Percentiles rank a stretch among this genome's conserved stretches.
Conservation (phyloP, 495 filamentous ascomycete genomes). For the Annulohypoxylon stygium region DNA sequence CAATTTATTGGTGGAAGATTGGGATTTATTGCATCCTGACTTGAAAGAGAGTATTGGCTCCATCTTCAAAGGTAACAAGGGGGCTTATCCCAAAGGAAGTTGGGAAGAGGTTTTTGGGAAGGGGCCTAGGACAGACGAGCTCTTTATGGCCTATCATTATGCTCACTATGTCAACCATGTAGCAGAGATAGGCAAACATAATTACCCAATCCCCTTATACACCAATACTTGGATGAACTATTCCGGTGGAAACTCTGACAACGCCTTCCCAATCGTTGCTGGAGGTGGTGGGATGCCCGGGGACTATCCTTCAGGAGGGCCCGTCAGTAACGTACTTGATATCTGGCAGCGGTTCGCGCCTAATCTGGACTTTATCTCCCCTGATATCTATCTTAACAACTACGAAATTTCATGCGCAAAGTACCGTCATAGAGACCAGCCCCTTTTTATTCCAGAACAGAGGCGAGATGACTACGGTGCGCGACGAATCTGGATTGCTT, state of each 20-base stretch:
- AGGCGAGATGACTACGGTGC: constrained; percentile 5
- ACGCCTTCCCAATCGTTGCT: background rate
- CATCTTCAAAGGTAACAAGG: background rate
- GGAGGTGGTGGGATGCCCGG: constrained; percentile 5
- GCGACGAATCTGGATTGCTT: constrained; percentile 2
- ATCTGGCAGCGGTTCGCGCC: constrained; percentile 6
- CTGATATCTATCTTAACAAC: background rate
- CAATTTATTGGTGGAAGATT: background rate
- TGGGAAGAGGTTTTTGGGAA: constrained; percentile 4
- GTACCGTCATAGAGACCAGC: background rate
- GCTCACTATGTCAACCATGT: background rate
- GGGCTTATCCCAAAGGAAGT: background rate
- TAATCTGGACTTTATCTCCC: background rate
- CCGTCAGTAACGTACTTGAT: background rate
- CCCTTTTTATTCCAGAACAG: constrained; percentile 7
- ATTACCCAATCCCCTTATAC: background rate
- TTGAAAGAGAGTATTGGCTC: background rate
- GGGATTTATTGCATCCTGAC: background rate
- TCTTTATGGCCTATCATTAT: constrained; percentile 2
- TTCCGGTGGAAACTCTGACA: background rate
- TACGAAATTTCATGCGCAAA: background rate
- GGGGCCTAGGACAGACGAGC: background rate
- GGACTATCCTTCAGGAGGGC: background rate
- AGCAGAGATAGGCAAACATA: background rate
- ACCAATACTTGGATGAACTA: constrained; percentile 5